Conservation (phyloP, 2,329 filamentous ascomycete species). For the Chrysoporthe deuterocubensis region DNA sequence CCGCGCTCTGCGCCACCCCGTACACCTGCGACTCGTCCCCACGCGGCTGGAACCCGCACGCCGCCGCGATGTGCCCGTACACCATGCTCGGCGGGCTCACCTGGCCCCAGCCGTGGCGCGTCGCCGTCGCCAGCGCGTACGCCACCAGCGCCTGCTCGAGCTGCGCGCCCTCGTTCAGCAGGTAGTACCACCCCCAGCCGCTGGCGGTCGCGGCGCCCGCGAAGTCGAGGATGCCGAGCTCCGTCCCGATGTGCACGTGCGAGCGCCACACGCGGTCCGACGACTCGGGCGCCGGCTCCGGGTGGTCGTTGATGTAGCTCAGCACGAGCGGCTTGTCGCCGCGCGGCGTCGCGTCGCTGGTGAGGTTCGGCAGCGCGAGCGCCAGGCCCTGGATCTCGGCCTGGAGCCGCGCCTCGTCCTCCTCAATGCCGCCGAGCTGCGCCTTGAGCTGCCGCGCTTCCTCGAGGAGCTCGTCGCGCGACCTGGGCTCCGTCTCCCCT, state of each 20-base stretch:
- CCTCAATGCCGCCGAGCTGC: constrained; percentile 63
- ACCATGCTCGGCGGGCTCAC: constrained; percentile 88
- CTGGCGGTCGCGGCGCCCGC: constrained; percentile 77
- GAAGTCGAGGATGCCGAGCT: constrained; percentile 92
- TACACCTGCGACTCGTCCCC: constrained; percentile 94
- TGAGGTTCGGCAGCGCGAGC: constrained; percentile 83
- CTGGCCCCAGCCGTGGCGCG: constrained; percentile 72
- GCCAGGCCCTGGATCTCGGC: constrained; percentile 75
- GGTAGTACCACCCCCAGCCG: constrained; percentile 98
- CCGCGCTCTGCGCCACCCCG: constrained; percentile 67
- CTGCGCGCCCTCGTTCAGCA: constrained; percentile 87
- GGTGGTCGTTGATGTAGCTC: constrained; percentile 78
- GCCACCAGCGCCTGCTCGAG: constrained; percentile 94
- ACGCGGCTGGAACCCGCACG: constrained; percentile 92
- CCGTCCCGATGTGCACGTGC: constrained; percentile 83
- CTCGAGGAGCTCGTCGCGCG: constrained; percentile 59
- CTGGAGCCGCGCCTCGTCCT: constrained; percentile 61
- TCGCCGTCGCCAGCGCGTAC: constrained; percentile 78
- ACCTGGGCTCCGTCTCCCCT: constrained; percentile 38
- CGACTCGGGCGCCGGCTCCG: constrained; percentile 39
- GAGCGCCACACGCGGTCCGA: constrained; percentile 64
- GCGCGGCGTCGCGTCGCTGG: constrained; percentile 73
- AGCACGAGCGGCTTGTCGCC: constrained; percentile 69
- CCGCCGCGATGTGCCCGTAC: constrained; percentile 86
- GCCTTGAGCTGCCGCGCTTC: constrained; percentile 70